Evolutionary conservation across 139 green algal species (phyloP).

Genomic region (Micractinium conductrix): DNA sequence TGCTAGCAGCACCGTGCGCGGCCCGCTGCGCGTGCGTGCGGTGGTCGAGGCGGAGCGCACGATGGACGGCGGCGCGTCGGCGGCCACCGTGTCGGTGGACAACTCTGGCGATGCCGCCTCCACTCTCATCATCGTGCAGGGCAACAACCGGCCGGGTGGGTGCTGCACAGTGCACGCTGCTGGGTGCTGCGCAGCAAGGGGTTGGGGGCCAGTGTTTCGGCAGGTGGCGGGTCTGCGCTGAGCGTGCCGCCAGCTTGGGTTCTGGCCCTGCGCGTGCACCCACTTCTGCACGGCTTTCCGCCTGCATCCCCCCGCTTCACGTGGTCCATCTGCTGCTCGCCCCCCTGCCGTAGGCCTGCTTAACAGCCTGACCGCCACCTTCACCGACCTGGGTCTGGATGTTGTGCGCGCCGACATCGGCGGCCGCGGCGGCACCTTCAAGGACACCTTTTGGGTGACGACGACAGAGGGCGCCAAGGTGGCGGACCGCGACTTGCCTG

Average conservation of each 20-base stretch:
- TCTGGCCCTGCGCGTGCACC: not conserved
- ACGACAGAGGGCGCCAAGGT: slow-evolving; percentile 44
- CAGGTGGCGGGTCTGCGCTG: no score
- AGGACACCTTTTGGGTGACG: slow-evolving; percentile 89
- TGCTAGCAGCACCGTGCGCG: no score
- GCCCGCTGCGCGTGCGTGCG: no score
- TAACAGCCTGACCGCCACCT: slow-evolving; percentile 68
- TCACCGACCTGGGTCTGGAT: slow-evolving; percentile 86
- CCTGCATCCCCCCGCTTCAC: no score
- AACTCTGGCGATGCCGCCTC: not conserved
- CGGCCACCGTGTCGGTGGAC: not conserved
- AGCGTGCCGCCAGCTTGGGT: not conserved
- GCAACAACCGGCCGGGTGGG: slow-evolving; percentile 18
- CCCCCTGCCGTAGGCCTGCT: slow-evolving; percentile 70
- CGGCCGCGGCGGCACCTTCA: slow-evolving; percentile 48
- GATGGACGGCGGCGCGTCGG: not conserved
- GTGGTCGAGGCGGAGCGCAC: slow-evolving; percentile 15
- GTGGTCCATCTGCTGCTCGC: not conserved
- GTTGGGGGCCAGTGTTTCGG: no score
- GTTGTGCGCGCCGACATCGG: slow-evolving; percentile 68
- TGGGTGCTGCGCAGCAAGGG: not conserved
- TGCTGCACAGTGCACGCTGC: not conserved
- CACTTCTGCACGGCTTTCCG: no score
- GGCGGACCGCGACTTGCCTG: not conserved
- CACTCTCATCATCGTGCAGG: slow-evolving; percentile 18